Conservation (phyloP, 345 rosid species). For the Eucalyptus decipiens region DNA sequence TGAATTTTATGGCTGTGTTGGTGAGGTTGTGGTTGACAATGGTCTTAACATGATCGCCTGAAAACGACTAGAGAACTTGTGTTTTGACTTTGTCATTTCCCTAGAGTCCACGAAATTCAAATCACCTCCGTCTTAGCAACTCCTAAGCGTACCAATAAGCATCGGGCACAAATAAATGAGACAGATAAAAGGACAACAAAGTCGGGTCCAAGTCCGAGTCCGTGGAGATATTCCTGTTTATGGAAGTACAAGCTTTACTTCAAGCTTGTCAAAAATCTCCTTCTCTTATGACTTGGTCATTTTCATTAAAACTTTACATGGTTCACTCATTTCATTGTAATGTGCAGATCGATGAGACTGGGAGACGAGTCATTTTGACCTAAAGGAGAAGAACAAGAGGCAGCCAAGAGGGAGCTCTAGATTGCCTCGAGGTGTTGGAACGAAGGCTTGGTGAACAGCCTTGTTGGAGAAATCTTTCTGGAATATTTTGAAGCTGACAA, state of each 20-base stretch:
- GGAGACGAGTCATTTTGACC: background rate
- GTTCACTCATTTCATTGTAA: background rate
- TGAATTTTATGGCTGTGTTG: background rate
- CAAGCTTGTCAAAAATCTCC: background rate
- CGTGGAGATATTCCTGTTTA: background rate
- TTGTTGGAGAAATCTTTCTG: no score
- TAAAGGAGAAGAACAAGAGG: constrained; percentile 4
- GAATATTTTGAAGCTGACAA: no score
- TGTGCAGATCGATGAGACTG: background rate
- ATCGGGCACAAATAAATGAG: background rate
- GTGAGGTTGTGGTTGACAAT: background rate
- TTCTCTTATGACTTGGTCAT: background rate
- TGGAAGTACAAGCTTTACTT: background rate
- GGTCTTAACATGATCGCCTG: background rate
- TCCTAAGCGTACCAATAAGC: background rate
- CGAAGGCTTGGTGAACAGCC: constrained; percentile 7
- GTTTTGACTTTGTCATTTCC: background rate
- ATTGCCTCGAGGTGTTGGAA: constrained; percentile 3
- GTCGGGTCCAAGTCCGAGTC: background rate
- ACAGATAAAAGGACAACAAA: background rate
- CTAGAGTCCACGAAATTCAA: background rate
- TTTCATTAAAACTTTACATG: background rate
- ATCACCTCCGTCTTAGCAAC: background rate
- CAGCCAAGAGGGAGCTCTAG: constrained; percentile 11
- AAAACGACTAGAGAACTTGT: background rate